Evolutionary conservation across 176 grass and related monocot genomes (phyloP), one percentile per base, ranked within the genome.

Genomic region (Avena sativa): DNA sequence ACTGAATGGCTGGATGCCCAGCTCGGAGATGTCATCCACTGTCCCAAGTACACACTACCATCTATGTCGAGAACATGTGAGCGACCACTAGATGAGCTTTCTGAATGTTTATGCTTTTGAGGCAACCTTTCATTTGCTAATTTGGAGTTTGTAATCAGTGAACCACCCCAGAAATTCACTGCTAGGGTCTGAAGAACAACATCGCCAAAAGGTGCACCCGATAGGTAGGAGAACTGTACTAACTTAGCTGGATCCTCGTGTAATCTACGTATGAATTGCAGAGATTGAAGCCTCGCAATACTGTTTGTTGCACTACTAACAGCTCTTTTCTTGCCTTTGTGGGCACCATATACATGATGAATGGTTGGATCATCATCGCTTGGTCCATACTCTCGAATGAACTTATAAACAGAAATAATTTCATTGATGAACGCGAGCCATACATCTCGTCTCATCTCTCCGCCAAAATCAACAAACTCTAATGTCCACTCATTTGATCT

Each of bases 401-500:
- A 98, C 62, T 91, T 92, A 76, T 98, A 92, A 53, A 94, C 75
- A 65, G 93, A 98, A 88, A 94, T 87, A 82, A 96, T 84, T 92
- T 98, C 96, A 72, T 83, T 82, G 64, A 96, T 98, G 81, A 94
- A 96, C 38, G 93, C 90, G 30, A 92, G 89, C 93, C 96, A 98
- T 49, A 95, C 90, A 92, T 98, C 96, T 60, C 96, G 88, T 89
- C 96, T 91, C 89, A 89, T 90, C 74, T 98, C 93, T 70, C 96
- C 87, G 25, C 93, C 94, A 91, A 98, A 98, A 91, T 98, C 93
- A 77, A 98, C 93, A 90, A 98, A 98, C 90, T 98, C 96, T 84
- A 98, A 88, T 58, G 91, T 85, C 96, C 96, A 98, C 87, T 85
- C 85, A 57, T 93, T 86, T 71, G 92, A 94, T 79, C 96, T 96